Percentiles rank a stretch among this genome's conserved stretches.
Evolutionary conservation across 2,329 filamentous ascomycete genomes (phyloP).

Genomic region (Penicillium sp.): DNA sequence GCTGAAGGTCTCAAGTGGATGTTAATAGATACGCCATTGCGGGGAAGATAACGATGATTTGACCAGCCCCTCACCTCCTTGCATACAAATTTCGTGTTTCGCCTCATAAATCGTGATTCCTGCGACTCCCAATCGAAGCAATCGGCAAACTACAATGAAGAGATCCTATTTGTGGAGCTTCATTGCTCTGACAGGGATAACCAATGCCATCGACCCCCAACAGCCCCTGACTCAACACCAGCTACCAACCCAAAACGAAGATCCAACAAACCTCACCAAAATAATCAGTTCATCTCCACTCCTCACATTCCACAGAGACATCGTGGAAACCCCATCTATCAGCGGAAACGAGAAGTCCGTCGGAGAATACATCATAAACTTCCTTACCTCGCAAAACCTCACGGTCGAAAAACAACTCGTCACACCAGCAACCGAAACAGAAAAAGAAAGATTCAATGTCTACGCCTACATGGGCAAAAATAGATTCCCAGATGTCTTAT

Average conservation of each 20-base stretch:
- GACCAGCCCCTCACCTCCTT: slow-evolving; percentile 11
- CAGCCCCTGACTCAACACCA: neutral
- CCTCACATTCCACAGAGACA: slow-evolving; percentile 68
- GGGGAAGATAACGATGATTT: slow-evolving; percentile 1
- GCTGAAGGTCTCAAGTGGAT: too few relatives aligned
- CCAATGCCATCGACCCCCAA: neutral
- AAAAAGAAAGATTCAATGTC: slow-evolving; percentile 65
- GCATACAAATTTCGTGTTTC: neutral
- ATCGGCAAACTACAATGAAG: neutral
- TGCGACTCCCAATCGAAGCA: neutral
- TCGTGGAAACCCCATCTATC: slow-evolving; percentile 71
- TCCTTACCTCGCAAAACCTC: slow-evolving; percentile 61
- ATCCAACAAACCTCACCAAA: slow-evolving; percentile 18
- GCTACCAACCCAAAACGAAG: neutral
- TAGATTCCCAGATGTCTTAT: slow-evolving; percentile 26
- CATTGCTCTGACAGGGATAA: neutral
- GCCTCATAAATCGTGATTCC: neutral
- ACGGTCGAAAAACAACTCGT: slow-evolving; percentile 58
- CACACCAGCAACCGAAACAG: neutral
- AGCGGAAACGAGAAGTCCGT: slow-evolving; percentile 65
- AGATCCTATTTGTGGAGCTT: neutral
- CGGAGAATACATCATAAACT: slow-evolving; percentile 65
- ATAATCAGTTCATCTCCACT: slow-evolving; percentile 50
- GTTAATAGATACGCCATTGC: slow-evolving; percentile 1
- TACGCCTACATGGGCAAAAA: slow-evolving; percentile 56